Evolutionary conservation across 371 early-diverging fungal species (phyloP), one percentile per base, ranked within the genome.

Genomic region (Smittium mucronatum): DNA sequence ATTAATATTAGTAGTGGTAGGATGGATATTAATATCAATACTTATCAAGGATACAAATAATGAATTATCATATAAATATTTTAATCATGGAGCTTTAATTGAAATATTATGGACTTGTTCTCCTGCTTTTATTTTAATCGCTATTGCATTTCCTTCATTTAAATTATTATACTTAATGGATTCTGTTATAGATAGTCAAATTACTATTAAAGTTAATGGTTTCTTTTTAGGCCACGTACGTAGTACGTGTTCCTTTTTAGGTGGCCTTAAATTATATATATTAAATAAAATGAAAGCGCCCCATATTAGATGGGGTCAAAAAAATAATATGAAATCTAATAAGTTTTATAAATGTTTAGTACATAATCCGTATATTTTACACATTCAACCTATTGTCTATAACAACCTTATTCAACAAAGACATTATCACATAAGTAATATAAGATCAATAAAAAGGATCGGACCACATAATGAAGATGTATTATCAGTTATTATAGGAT

Each of bases 81-180:
- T 74, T 74, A 75, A 82, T 75, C 76, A 75, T 79, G 68, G 69
- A 64, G 63, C 69, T 47, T 70, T 30, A 73, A 74, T 78, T 71
- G 75, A 76, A 75, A 72, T 74, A 67, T 67, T 74, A 72, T 76
- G 75, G 72, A 76, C 78, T 72, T 68, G 69, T 73, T 72, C 73
- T 72, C 77, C 74, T 65, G 74, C 71, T 72, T 65, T 76, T 63
- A 74, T 75, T 63, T 73, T 78, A 80, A 67, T 78, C 59, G 67
- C 71, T 72, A 81, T 81, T 68, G 79, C 81, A 70, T 80, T 81
- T 58, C 81, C 81, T 71, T 78, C 79, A 77, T 81, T 80, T 73
- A 79, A 75, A 79, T 78, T 81, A 77, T 75, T 81, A 61, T 81
- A 81, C 75, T 72, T 79, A 73, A 79, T 76, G 72, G 81, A 81